Base-by-base conservation (phyloP, 202 grass and related monocot species). In the Schoenoplectus tabernaemontani region DNA sequence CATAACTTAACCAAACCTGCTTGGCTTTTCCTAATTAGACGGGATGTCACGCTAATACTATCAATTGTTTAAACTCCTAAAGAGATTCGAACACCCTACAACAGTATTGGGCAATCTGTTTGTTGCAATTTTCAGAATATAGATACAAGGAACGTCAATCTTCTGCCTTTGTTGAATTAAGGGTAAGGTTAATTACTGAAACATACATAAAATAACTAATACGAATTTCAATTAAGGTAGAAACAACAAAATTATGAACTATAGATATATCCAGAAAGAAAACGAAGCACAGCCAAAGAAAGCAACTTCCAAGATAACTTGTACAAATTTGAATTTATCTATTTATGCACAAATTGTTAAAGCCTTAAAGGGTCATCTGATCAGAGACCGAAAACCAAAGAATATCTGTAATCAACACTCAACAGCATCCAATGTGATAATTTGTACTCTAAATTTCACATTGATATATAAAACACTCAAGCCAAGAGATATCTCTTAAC, bases 181-280 rank as follows among this genome's bases (percentile, higher is more conserved):
- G 48, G 17, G 17, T 51, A n/a, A n/a, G 6, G 34, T 33, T 2
- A 66, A 20, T 41, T 66, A 41, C 41, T 20, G 15, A 38, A 66
- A 38, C 63, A 41, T 39, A 19, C 20, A 66, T 17, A n/a, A 22
- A 34, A 7, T 1, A 56, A 58, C 3, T 16, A 15, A 15, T 16
- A 5, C 53, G 60, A 41, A 61, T 9, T 41, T 61, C 5, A 61
- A 78, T 62, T 47, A 46, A 13, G 41, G 20, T 30, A 30, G 43
- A 80, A 80, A 6, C 77, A 80, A 50, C 41, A 80, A 80, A 64
- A 22, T 22, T 57, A 34, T 44, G 3, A 9, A 28, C 58, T 62
- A 13, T 30, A 13, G 7, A 32, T 32, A 12, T 32, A 15, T 62
- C 28, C 15, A 32, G 26, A 61, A 62, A 17, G 13, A 43, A 63